Percentiles rank a stretch among this genome's conserved stretches.
Conservation (phyloP, 2,329 filamentous ascomycete genomes). For the Fusarium stilboides region DNA sequence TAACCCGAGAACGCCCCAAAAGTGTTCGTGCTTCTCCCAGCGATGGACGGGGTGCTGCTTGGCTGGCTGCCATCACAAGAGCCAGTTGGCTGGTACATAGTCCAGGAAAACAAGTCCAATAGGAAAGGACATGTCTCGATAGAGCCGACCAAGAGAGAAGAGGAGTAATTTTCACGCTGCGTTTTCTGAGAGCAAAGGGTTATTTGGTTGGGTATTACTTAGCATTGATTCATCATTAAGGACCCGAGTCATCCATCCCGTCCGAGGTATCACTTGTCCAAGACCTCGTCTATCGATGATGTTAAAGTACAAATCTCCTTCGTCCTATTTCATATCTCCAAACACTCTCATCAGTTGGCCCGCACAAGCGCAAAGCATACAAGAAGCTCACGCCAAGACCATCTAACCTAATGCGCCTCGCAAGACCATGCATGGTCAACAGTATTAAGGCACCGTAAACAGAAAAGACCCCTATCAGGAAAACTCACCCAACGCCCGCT, state of each 20-base stretch:
- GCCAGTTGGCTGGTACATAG: background rate
- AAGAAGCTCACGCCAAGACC: constrained; percentile 23
- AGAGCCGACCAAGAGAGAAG: background rate
- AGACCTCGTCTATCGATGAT: constrained; percentile 20
- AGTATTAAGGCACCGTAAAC: constrained; percentile 28
- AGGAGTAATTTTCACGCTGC: background rate
- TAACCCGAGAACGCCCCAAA: background rate
- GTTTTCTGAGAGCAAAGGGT: constrained; percentile 39
- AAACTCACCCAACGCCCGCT: constrained; percentile 46
- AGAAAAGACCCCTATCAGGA: constrained; percentile 15
- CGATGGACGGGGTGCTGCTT: constrained; percentile 15
- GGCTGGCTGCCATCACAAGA: constrained; percentile 15
- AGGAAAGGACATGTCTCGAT: background rate
- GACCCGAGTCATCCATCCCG: constrained; percentile 11
- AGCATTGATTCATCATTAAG: constrained; percentile 24
- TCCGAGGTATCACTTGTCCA: background rate
- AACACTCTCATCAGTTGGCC: constrained; percentile 6
- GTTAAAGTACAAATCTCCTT: background rate
- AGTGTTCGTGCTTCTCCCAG: constrained; percentile 6
- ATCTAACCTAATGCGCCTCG: constrained; percentile 40
- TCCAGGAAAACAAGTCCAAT: background rate
- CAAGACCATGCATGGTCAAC: constrained; percentile 18
- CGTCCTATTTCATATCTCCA: background rate
- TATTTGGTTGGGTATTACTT: constrained; percentile 58
- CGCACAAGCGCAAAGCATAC: constrained; percentile 29